Base-by-base conservation (phyloP, 768 basidiomycete genomes). In the Royoungia palumana region DNA sequence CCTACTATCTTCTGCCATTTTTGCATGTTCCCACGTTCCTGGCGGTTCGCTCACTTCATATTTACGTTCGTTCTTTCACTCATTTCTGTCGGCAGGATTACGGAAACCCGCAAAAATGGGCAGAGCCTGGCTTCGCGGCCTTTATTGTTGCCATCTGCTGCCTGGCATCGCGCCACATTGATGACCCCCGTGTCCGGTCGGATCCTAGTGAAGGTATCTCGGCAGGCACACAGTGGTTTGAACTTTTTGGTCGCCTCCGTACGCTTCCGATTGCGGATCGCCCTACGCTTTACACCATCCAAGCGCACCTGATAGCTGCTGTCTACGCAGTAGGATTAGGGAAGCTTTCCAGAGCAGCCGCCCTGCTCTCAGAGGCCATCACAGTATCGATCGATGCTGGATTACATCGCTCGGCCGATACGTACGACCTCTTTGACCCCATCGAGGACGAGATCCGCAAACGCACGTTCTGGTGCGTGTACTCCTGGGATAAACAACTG, bases 401-500 rank as follows among this genome's bases (percentile, higher is more conserved):
- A 1, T 73, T 95, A 21, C 93, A 96, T 66, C 85, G 93, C 44
- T 87, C 83, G 35, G 85, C 88, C 0, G 90, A 93, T 55, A 83
- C 82, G 13, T 90, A 90, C 61, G 86, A 89, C 62, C 76, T 89
- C 44, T 95, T 96, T 65, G 86, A 93, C 68, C 79, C 87, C 9
- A 85, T 94, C 54, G 93, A 94, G 65, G 87, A 89, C 51, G 91
- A 95, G 65, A 83, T 93, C 24, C 80, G 94, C 49, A 95, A 94
- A 68, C 83, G 93, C 57, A 95, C 94, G 0, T 96, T 96, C 67
- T 96, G 93, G 92, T 90, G 90, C 50, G 90, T 94, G 22, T 96
- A 95, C 69, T 78, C 90, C 42, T 95, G 94, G 94, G 94, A 96
- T 70, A 95, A 96, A 70, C 93, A 94, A 61, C 81, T 93, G 7